Conservation (phyloP, 1,284 basidiomycete species). For the Schizophyllum amplum region DNA sequence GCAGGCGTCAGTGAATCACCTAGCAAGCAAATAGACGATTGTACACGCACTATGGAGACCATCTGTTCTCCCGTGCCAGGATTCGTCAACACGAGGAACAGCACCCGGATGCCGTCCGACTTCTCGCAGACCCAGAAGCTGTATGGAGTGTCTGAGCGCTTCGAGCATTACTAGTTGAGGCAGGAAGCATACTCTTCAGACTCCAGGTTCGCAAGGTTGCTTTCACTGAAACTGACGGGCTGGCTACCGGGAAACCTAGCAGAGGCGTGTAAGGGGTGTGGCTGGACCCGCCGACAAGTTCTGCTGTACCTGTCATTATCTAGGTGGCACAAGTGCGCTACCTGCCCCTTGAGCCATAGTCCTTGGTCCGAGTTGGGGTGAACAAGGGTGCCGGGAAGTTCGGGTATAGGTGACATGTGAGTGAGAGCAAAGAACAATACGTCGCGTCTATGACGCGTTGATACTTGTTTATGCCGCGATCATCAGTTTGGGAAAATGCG, state of each 20-base stretch:
- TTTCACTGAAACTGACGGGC: constrained; percentile 77
- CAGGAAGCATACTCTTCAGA: constrained; percentile 62
- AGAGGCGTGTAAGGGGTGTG: constrained; percentile 6
- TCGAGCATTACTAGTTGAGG: constrained; percentile 3
- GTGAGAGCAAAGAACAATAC: no score
- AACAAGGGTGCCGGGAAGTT: constrained; percentile 55
- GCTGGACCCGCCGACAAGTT: neutral
- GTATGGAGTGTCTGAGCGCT: neutral
- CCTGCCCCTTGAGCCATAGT: constrained; percentile 51
- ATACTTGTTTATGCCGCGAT: neutral
- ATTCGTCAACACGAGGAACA: constrained; percentile 80
- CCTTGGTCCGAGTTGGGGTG: constrained; percentile 50
- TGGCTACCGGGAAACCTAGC: constrained; percentile 88
- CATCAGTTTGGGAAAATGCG: neutral
- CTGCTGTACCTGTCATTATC: constrained; percentile 43
- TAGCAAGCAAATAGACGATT: neutral
- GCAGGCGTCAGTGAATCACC: neutral
- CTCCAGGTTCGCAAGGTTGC: constrained; percentile 72
- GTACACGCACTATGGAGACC: constrained; percentile 67
- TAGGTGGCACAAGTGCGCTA: constrained; percentile 59
- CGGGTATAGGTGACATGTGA: constrained; percentile 32
- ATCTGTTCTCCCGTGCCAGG: constrained; percentile 56
- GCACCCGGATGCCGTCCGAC: constrained; percentile 93
- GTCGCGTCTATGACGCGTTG: neutral
- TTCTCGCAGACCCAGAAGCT: constrained; percentile 99